Percentiles rank a stretch among this genome's conserved stretches.
Conservation (phyloP, 371 early-diverging fungal species). For the Syncephalastrum monosporum region DNA sequence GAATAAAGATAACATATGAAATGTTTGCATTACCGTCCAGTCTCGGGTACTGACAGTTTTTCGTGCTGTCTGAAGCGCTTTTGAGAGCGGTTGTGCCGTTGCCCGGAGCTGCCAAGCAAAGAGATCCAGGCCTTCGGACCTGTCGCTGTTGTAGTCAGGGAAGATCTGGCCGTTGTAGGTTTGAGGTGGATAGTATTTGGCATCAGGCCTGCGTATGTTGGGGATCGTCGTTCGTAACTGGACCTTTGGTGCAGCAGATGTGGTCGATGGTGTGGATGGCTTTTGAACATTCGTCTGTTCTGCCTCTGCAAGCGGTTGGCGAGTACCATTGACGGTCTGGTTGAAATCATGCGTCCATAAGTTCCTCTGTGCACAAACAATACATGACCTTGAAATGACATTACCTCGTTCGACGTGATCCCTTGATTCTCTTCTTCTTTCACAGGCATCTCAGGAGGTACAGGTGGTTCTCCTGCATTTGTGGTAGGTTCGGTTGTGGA, state of each 20-base stretch:
- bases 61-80: slow-evolving; percentile 65
- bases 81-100: slow-evolving; percentile 68
- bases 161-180: slow-evolving; percentile 45
- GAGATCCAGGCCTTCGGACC: slow-evolving; percentile 48
- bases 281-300: slow-evolving; percentile 1
- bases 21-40: slow-evolving; percentile 62
- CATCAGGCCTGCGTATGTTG: slow-evolving; percentile 21
- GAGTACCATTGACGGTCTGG: too few relatives aligned
- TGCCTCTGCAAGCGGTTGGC: too few relatives aligned
- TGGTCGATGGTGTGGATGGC: slow-evolving; percentile 2
- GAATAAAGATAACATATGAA: too few relatives aligned
- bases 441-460: background rate
- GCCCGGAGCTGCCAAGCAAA: slow-evolving; percentile 79
- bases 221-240: slow-evolving; percentile 31
- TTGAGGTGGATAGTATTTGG: slow-evolving; percentile 33
- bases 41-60: slow-evolving; percentile 78
- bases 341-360: background rate
- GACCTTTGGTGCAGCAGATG: slow-evolving; percentile 2
- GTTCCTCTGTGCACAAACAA: background rate
- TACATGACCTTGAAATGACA: too few relatives aligned
- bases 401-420: background rate
- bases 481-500: background rate
- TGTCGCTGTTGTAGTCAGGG: slow-evolving; percentile 32
- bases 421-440: slow-evolving; percentile 6
- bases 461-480: background rate